Evolutionary conservation across 1,284 basidiomycete genomes (phyloP).

Genomic region (Polyporus tsugae): DNA sequence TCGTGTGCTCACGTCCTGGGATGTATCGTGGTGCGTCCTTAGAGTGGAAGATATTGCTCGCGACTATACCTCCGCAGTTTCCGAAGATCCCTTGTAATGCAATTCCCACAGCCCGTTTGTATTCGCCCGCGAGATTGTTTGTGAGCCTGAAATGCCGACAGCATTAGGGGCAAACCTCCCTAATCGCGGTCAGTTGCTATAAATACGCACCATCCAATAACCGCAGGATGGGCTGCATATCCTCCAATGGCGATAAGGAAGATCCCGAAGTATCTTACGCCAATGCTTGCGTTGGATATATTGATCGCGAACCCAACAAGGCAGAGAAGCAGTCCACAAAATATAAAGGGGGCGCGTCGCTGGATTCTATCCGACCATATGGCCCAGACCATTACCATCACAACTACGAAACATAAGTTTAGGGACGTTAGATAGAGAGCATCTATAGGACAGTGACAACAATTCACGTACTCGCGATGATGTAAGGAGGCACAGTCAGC

Average conservation of each 20-base stretch:
- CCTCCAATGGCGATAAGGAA: constrained; percentile 66
- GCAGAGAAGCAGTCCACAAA: constrained; percentile 57
- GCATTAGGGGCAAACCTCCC: constrained; percentile 8
- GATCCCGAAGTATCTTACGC: constrained; percentile 71
- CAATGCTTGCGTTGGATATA: constrained; percentile 54
- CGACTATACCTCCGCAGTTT: constrained; percentile 62
- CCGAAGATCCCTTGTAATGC: constrained; percentile 70
- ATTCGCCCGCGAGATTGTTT: constrained; percentile 69
- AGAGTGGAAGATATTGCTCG: constrained; percentile 66
- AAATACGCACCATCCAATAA: constrained; percentile 59
- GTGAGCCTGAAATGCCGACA: constrained; percentile 49
- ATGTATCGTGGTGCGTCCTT: constrained; percentile 67
- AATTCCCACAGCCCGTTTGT: constrained; percentile 70
- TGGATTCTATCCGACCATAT: constrained; percentile 63
- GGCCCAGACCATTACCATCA: constrained; percentile 58
- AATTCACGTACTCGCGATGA: constrained; percentile 58
- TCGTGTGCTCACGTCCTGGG: constrained; percentile 59
- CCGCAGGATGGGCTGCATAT: constrained; percentile 66
- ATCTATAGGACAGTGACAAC: constrained; percentile 39
- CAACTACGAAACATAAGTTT: constrained; percentile 46
- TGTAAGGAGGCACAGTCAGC: constrained; percentile 77
- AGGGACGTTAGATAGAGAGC: constrained; percentile 44
- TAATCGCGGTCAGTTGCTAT: no score
- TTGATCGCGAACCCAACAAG: constrained; percentile 71
- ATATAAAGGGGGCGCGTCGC: constrained; percentile 65